Evolutionary conservation across 2,329 filamentous ascomycete genomes (phyloP), one percentile per base, ranked within the genome.

Genomic region (Macroventuria anomochaeta): DNA sequence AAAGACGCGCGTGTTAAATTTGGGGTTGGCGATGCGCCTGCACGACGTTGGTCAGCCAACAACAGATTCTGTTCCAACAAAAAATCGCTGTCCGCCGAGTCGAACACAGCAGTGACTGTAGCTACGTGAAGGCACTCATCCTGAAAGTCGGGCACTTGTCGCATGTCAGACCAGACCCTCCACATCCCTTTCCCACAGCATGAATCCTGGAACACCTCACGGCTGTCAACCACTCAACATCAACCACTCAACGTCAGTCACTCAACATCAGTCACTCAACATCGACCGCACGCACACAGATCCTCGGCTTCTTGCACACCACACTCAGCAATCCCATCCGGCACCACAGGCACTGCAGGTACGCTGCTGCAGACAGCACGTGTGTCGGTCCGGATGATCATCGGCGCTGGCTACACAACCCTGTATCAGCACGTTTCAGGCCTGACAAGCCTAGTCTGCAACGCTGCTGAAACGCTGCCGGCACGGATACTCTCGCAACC

Each of bases 401-500:
- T 53, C 40, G 43, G 55, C 54, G 34, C 57, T 47, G 39, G 29
- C 31, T 43, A 28, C n/a, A 29, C 23, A 41, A 28, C 28, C 31
- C 37, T 46, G 49, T 44, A 32, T 38, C 50, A 55, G 37, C 38
- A 37, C 54, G 33, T 53, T 54, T 59, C 28, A 46, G 44, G 34
- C 32, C 46, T 44, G 31, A 43, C 40, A 49, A 21, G 26, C 15
- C 23, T 28, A 13, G 33, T 53, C 57, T 68, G 70, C 69, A 66
- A 73, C 70, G 55, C n/a, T 42, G 37, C 40, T 72, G 69, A 73
- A 73, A 73, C 70, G 26, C 40, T 15, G 20, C 54, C 15, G 33
- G 52, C 53, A 56, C 59, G 59, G 62, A 23, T 55, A 33, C 33
- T 50, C 53, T 33, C 46, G 36, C 40, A 56, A 62, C 62, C 63